phyloP scores from a whole-genome alignment of 2,329 filamentous ascomycete genomes.

The Nemania serpens region DNA sequence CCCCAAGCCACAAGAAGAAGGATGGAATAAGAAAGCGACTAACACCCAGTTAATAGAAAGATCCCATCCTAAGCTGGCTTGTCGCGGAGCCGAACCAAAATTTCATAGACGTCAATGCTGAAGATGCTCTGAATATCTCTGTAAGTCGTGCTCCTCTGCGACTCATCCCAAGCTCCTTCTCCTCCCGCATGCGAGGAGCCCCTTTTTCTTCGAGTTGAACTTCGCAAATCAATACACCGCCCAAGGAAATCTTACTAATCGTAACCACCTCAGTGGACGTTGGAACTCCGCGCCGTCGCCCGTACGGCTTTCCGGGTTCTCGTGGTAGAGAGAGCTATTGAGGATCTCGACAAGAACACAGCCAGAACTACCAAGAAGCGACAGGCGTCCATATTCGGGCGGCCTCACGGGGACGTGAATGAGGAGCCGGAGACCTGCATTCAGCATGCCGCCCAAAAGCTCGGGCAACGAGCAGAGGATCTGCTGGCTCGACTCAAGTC shows the following conservation, averaged over 20 bases:
- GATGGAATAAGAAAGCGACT: neutral
- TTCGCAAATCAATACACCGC: neutral
- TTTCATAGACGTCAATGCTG: conserved; percentile 68
- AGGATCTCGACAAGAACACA: neutral
- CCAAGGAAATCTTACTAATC: neutral
- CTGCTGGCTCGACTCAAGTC: conserved; percentile 22
- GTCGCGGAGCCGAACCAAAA: conserved; percentile 56
- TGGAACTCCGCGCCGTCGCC: conserved; percentile 50
- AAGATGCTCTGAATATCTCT: conserved; percentile 63
- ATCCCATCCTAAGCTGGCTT: conserved; percentile 63
- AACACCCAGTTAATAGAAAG: conserved; percentile 38
- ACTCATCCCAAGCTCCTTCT: neutral
- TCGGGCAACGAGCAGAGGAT: conserved; percentile 31
- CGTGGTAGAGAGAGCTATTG: conserved; percentile 60
- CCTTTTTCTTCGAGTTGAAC: neutral
- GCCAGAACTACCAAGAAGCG: neutral
- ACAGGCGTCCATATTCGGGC: conserved; percentile 41
- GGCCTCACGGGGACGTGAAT: conserved; percentile 44
- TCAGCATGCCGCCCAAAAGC: conserved; percentile 33
- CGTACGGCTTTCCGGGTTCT: conserved; percentile 61
- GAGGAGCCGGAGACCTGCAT: conserved; percentile 42
- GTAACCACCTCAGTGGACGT: conserved; percentile 36
- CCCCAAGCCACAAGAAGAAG: neutral
- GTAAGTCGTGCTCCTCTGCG: conserved; percentile 1
- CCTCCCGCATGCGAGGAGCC: neutral